Conservation (phyloP, 2,329 filamentous ascomycete genomes). For the Stagonosporopsis rhizophila region DNA sequence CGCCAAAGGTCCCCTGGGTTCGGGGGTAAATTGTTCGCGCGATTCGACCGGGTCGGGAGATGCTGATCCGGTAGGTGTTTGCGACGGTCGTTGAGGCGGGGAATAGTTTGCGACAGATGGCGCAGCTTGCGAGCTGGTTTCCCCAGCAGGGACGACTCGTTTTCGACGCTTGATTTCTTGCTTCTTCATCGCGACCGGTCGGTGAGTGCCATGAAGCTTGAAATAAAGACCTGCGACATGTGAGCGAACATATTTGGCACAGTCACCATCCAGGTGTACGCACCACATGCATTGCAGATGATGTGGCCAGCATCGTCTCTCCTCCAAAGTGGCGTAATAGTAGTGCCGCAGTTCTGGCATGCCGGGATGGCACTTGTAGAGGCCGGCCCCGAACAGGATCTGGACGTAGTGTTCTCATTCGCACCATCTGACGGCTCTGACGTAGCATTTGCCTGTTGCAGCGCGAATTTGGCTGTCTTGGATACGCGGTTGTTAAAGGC, state of each 20-base stretch:
- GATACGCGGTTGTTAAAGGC: conserved; percentile 97
- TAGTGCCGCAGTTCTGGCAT: conserved; percentile 96
- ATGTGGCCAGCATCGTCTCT: conserved; percentile 93
- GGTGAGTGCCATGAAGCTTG: conserved; percentile 91
- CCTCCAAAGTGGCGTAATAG: conserved; percentile 94
- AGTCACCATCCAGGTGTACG: conserved; percentile 46
- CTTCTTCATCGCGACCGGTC: conserved; percentile 98
- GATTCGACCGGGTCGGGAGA: conserved; percentile 47
- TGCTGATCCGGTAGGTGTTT: conserved; percentile 40
- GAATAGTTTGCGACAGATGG: conserved; percentile 41
- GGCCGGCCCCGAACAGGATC: conserved; percentile 23
- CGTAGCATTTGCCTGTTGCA: conserved; percentile 53
- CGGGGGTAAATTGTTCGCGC: conserved; percentile 37
- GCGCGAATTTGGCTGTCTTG: conserved; percentile 77
- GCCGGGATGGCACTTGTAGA: conserved; percentile 74
- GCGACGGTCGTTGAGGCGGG: conserved; percentile 35
- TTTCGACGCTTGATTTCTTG: conserved; percentile 95
- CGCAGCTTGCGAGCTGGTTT: conserved; percentile 48
- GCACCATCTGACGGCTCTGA: conserved; percentile 23
- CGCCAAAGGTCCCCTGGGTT: conserved; percentile 42
- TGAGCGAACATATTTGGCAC: conserved; percentile 19
- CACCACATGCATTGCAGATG: conserved; percentile 98
- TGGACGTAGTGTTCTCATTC: conserved; percentile 25
- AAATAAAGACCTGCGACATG: conserved; percentile 80
- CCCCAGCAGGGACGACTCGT: conserved; percentile 82